phyloP scores from a whole-genome alignment of 2,329 filamentous ascomycete genomes.

The Fusarium multiceps region DNA sequence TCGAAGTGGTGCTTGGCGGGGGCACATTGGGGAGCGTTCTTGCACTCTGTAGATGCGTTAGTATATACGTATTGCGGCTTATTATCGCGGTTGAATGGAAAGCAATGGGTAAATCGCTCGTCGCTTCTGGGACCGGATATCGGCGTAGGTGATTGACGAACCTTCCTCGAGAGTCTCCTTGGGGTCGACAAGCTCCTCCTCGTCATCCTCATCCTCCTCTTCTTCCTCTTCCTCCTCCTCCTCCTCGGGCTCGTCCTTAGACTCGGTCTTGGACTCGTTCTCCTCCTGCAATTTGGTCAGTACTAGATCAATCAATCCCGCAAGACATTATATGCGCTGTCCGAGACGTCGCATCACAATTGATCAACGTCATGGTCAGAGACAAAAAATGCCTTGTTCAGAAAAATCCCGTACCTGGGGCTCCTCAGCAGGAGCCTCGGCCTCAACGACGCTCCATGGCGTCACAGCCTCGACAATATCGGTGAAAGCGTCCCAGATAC shows the following conservation, averaged over 20 bases:
- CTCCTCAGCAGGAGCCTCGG: conserved; percentile 75
- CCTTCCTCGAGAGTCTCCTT: conserved; percentile 93
- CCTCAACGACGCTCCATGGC: conserved; percentile 73
- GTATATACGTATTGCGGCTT: conserved; percentile 21
- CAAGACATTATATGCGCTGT: conserved; percentile 4
- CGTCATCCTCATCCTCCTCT: conserved; percentile 74
- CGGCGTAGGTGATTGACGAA: conserved; percentile 61
- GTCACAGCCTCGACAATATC: conserved; percentile 73
- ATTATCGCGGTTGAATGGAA: conserved; percentile 16
- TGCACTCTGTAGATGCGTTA: conserved; percentile 75
- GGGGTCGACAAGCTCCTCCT: conserved; percentile 86
- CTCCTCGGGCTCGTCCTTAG: conserved; percentile 50
- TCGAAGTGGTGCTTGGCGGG: conserved; percentile 97
- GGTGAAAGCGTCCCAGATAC: conserved; percentile 73
- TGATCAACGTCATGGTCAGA: conserved; percentile 18
- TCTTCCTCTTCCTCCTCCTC: conserved; percentile 62
- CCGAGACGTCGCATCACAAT: conserved; percentile 21
- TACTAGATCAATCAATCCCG: not conserved
- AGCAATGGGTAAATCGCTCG: conserved; percentile 37
- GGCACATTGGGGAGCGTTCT: conserved; percentile 84
- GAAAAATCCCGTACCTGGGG: conserved; percentile 60
- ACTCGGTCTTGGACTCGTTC: conserved; percentile 63
- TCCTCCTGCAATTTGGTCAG: conserved; percentile 51
- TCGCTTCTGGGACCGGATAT: conserved; percentile 6
- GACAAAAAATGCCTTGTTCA: conserved; percentile 34